Evolutionary conservation across 108 stramenopile genomes (phyloP).

Genomic region (Pseudonitzschia multiseries): DNA sequence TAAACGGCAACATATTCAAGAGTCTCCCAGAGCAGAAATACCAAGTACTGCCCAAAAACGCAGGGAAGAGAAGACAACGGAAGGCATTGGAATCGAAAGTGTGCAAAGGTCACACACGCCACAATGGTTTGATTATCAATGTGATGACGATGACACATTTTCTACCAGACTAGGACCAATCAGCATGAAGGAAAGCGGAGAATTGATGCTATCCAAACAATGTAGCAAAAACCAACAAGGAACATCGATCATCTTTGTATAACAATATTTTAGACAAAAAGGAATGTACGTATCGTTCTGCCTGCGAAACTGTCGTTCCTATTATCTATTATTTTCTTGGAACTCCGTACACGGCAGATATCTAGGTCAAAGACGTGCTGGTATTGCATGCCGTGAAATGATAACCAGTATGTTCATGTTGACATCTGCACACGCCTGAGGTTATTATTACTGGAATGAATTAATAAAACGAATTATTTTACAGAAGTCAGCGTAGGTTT

Average conservation of each 20-base stretch:
- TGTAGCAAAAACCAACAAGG: not conserved
- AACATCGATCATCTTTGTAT: not conserved
- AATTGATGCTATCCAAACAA: not conserved
- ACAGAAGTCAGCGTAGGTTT: too few species aligned
- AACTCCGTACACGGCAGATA: too few species aligned
- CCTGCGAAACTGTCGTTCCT: too few species aligned
- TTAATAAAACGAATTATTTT: too few species aligned
- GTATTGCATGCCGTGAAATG: too few species aligned
- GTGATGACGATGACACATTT: not conserved
- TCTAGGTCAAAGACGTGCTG: too few species aligned
- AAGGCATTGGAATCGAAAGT: not conserved
- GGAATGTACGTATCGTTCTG: not conserved
- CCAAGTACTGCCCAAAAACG: not conserved
- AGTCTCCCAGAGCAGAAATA: not conserved
- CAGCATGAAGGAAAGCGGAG: not conserved
- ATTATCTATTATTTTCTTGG: too few species aligned
- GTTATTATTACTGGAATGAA: too few species aligned
- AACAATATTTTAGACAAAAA: not conserved
- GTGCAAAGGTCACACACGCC: not conserved
- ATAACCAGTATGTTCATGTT: too few species aligned
- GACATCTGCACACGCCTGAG: too few species aligned
- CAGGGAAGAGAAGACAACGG: not conserved
- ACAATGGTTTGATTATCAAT: conserved; percentile 17
- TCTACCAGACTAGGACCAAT: conserved; percentile 17
- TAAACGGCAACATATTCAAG: not conserved